These are phyloP conservation scores for Neurospora sp. DNA, from an alignment of 495 filamentous ascomycete species.

Conservation along the genomic window DNA sequence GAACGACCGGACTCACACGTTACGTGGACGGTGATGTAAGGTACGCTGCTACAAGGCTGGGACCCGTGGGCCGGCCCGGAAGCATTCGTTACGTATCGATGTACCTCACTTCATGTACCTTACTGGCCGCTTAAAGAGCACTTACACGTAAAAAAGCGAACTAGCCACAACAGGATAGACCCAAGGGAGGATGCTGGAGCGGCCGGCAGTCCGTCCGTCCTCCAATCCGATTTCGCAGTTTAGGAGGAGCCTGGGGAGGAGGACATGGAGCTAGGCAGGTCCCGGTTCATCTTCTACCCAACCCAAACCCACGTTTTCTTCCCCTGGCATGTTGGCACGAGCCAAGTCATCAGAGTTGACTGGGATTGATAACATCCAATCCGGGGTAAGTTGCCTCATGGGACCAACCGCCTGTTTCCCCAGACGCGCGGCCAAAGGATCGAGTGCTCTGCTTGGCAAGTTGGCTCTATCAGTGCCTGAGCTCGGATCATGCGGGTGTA, in stretches of 20 bases:
- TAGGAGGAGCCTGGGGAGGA: no score
- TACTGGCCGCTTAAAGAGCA: neutral
- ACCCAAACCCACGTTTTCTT: no score
- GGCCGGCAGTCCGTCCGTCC: no score
- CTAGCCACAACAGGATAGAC: neutral
- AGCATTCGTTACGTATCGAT: neutral
- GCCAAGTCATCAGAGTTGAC: no score
- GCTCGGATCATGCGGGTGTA: neutral
- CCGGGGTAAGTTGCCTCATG: no score
- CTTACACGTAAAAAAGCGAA: neutral
- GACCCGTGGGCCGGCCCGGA: neutral
- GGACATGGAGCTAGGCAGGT: no score
- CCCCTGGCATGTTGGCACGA: no score
- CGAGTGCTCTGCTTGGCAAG: neutral
- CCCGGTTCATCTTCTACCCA: no score
- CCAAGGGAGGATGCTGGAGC: neutral
- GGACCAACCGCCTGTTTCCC: neutral
- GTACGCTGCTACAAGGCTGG: neutral
- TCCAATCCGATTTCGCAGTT: no score
- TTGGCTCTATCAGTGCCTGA: neutral
- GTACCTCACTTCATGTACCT: neutral
- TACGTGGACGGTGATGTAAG: neutral
- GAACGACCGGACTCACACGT: neutral
- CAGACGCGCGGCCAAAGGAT: neutral
- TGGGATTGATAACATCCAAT: no score